Evolutionary conservation across 345 rosid species (phyloP).

Genomic region (Angophora floribunda): DNA sequence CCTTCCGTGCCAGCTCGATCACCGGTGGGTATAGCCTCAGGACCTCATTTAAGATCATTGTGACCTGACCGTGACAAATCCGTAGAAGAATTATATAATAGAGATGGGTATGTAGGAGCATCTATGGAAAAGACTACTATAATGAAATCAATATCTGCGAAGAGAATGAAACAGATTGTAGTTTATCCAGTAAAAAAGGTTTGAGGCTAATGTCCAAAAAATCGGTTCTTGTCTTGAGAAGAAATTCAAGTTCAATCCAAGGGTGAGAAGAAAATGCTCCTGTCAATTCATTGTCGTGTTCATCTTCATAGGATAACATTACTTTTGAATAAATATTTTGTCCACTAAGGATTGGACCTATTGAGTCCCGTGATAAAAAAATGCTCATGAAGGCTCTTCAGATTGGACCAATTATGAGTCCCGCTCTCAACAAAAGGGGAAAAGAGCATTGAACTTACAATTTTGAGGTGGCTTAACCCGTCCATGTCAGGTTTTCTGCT

Average conservation of each 20-base stretch:
- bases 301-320: neutral
- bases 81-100: neutral
- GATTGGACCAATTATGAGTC: neutral
- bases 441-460: constrained; percentile 1
- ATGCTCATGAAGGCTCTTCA: neutral
- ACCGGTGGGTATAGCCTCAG: constrained; percentile 5
- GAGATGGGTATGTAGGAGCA: neutral
- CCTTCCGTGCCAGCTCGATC: neutral
- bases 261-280: neutral
- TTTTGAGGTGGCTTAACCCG: constrained; percentile 20
- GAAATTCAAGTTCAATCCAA: neutral
- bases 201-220: neutral
- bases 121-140: neutral
- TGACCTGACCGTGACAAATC: neutral
- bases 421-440: neutral
- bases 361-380: neutral
- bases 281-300: neutral
- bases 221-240: neutral
- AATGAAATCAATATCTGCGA: neutral
- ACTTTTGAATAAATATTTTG: neutral
- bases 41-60: constrained; percentile 10
- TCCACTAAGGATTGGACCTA: neutral
- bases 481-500: constrained; percentile 23
- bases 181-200: neutral
- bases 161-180: neutral